phyloP scores from a whole-genome alignment of 331 rosid species.

The Rhamnella rubrinervis region DNA sequence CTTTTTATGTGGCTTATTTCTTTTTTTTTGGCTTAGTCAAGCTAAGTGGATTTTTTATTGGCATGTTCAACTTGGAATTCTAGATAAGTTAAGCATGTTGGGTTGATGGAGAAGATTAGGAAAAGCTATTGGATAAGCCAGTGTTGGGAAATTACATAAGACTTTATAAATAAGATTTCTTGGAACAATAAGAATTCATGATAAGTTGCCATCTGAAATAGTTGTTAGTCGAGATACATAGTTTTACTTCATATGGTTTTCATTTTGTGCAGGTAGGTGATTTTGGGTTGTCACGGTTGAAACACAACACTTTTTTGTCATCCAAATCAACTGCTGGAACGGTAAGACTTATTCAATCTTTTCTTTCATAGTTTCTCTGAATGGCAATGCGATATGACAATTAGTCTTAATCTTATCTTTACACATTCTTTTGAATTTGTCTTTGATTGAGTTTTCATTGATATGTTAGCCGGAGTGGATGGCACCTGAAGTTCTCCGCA shows the following conservation, averaged over 20 bases:
- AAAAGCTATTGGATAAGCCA: too few relatives aligned
- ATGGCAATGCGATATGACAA: conserved; percentile 17
- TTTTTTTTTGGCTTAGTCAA: too few relatives aligned
- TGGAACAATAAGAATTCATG: too few relatives aligned
- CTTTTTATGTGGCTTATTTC: too few relatives aligned
- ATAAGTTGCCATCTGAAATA: not conserved
- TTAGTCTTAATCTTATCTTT: conserved; percentile 2
- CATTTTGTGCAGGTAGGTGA: conserved; percentile 67
- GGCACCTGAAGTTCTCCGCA: conserved; percentile 99
- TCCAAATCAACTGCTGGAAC: conserved; percentile 99
- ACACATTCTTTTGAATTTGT: conserved; percentile 16
- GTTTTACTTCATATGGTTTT: not conserved
- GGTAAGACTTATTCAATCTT: conserved; percentile 51
- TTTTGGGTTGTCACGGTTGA: conserved; percentile 96
- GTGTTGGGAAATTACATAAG: too few relatives aligned
- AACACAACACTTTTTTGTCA: conserved; percentile 95
- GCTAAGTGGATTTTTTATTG: too few relatives aligned
- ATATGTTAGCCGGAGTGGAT: conserved; percentile 95
- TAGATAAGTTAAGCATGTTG: too few relatives aligned
- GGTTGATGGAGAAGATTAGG: too few relatives aligned
- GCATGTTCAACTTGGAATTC: too few relatives aligned
- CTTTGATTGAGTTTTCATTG: conserved; percentile 30
- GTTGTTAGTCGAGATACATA: not conserved
- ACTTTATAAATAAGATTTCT: too few relatives aligned
- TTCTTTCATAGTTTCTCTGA: conserved; percentile 17